These are phyloP conservation scores for Aeminium ludgeri DNA, from an alignment of 495 filamentous ascomycete genomes.

Conservation along the genomic window DNA sequence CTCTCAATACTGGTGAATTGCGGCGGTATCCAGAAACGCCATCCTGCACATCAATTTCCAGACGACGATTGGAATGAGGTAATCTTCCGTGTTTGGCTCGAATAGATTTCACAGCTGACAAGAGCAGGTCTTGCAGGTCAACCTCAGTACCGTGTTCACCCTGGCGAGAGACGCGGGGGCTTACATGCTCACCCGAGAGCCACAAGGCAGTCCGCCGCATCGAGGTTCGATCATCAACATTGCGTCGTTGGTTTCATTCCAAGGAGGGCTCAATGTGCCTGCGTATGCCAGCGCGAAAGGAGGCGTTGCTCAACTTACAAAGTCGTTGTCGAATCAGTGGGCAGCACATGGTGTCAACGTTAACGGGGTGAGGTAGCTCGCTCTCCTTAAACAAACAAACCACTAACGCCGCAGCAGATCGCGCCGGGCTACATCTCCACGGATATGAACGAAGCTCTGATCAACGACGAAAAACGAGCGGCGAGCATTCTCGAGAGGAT, in stretches of 20 bases:
- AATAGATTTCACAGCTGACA: conserved; percentile 7
- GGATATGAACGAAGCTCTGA: conserved; percentile 76
- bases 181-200: conserved; percentile 50
- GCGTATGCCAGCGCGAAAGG: conserved; percentile 83
- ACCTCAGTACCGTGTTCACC: conserved; percentile 68
- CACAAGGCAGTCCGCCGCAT: conserved; percentile 34
- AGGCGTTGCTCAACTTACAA: conserved; percentile 71
- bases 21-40: conserved; percentile 70
- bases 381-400: too few relatives aligned
- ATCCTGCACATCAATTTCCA: conserved; percentile 61
- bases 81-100: too few relatives aligned
- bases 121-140: conserved; percentile 59
- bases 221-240: conserved; percentile 73
- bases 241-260: conserved; percentile 69
- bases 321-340: conserved; percentile 78
- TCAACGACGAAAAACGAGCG: conserved; percentile 50
- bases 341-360: conserved; percentile 45
- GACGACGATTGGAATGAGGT: conserved; percentile 70
- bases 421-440: conserved; percentile 63
- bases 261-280: conserved; percentile 76
- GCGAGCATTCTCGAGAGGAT: conserved; percentile 64
- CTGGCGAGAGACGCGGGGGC: conserved; percentile 67
- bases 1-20: conserved; percentile 62
- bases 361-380: conserved; percentile 15
- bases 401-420: conserved; percentile 6